Base-by-base conservation (phyloP, 202 grass and related monocot species). In the Brachypodium distachyon region DNA sequence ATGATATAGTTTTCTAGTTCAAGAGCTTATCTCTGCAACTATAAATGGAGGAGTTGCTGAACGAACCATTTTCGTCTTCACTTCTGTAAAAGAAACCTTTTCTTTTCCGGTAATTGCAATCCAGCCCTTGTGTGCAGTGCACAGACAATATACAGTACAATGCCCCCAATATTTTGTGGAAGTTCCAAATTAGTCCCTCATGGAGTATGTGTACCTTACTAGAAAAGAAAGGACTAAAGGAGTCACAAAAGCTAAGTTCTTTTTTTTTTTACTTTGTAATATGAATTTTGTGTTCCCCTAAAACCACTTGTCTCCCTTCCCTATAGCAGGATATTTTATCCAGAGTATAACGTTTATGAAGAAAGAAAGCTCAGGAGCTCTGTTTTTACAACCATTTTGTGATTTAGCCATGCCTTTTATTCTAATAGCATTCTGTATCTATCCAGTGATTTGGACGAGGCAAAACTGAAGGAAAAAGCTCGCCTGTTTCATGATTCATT, bases 401-500 rank as follows among this genome's bases (percentile, higher is more conserved):
- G 27, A 37, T 44, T 40, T 63, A 48, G 11, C 8, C 26, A 53
- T 73, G 25, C 50, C 44, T 46, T 51, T 62, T 77, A 46, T 64
- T 48, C 49, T 52, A 29, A 67, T 74, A 39, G 23, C 12, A 46
- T 54, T 43, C 14, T 77, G 43, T 82, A 66, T 61, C 25, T 80
- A 46, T 46, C 54, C 81, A 93, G 88, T 80, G 81, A 85, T 83
- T 89, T 93, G 72, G 67, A 97, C 22, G 81, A 89, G 89, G 71
- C 77, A 28, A 97, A 91, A 84, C 69, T 93, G 81, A 97, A 93
- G 81, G 94, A 93, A 67, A 97, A 84, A 81, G 83, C 73, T 68
- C 90, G 82, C 79, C 40, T 78, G 46, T 97, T 97, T 70, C 94
- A 93, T 82, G 94, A 97, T 75, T 93, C 94, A 72, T 97, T 91